These are phyloP conservation scores for Lasiodiplodia sp. DNA, from an alignment of 2,329 filamentous ascomycete genomes.

Conservation along the genomic window DNA sequence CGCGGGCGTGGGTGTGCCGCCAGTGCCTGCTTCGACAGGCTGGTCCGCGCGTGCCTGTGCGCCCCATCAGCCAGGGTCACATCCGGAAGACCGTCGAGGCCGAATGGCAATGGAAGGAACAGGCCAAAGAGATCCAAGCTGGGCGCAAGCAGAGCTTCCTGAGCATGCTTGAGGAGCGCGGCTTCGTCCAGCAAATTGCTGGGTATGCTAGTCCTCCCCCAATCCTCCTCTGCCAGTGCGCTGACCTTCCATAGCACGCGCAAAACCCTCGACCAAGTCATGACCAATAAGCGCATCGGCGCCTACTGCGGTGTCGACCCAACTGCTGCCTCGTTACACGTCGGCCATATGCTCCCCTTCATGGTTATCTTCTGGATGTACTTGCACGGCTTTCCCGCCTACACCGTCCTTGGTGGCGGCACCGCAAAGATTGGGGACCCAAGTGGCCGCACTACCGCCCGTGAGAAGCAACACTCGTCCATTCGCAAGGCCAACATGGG, in stretches of 20 bases:
- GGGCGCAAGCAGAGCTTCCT: conserved; percentile 58
- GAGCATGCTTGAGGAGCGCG: conserved; percentile 73
- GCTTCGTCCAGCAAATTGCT: conserved; percentile 76
- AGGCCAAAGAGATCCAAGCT: conserved; percentile 39
- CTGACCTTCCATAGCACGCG: conserved; percentile 46
- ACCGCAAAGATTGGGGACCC: conserved; percentile 83
- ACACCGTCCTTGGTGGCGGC: conserved; percentile 75
- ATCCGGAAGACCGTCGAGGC: conserved; percentile 34
- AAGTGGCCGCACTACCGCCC: conserved; percentile 70
- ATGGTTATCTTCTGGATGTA: conserved; percentile 89
- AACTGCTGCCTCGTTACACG: conserved; percentile 78
- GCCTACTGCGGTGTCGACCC: conserved; percentile 85
- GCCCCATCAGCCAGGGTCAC: conserved; percentile 35
- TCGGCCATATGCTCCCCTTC: conserved; percentile 80
- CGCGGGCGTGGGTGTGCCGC: conserved; percentile 39
- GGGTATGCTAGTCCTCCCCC: conserved; percentile 61
- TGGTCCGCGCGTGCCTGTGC: conserved; percentile 34
- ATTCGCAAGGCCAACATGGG: conserved; percentile 69
- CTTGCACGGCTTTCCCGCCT: conserved; percentile 72
- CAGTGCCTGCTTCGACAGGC: conserved; percentile 34
- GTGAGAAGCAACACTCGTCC: conserved; percentile 61
- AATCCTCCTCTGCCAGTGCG: background rate
- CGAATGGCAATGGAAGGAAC: conserved; percentile 37
- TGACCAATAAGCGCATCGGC: conserved; percentile 71
- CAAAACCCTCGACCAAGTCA: conserved; percentile 66